Base-by-base conservation (phyloP, 2,329 filamentous ascomycete species). In the Emergomyces africanus region DNA sequence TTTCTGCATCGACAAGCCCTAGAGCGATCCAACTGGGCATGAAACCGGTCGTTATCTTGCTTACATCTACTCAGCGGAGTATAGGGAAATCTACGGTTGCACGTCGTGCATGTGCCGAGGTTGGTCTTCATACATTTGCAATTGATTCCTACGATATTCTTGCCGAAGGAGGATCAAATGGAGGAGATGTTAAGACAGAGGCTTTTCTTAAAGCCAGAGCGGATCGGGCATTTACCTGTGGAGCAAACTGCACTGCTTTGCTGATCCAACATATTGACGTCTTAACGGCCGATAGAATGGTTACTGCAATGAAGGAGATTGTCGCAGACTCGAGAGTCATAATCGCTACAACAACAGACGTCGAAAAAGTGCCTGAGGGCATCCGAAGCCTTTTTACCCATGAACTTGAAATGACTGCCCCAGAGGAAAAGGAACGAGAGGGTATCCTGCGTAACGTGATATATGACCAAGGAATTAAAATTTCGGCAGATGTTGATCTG, bases 121-220 rank as follows among this genome's bases (percentile, higher is more conserved):
- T 96, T 62, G 94, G 94, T 3, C 78, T 97, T 18, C 94, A 99
- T 70, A 88, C 85, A 0, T 97, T 96, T 70, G 75, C 83, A 0
- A 88, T 99, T 57, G 90, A 97, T 70, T 88, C 89, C 0, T 96
- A 95, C 67, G 94, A 99, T 66, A 89, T 99, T 48, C 78, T 96
- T 4, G 92, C 90, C n/a, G 92, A 97, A 70, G 89, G 90, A 15
- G 87, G 87, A 50, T 87, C 87, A 0, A 90, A 90, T 57, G 89
- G 89, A 9, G 87, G 88, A 59, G 94, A 99, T 69, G 88, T 95
- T 33, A 96, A 97, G 74, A 96, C 91, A 0, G 92, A 96, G 69
- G 91, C 89, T 0, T 88, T 95, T 64, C 77, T 99, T 18, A 88
- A 94, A 68, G 89, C 89, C 3, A 83, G 94, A 56, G 89, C 90